Conservation (phyloP, 2,329 filamentous ascomycete genomes). For the Purpureocillium takamizusanense region DNA sequence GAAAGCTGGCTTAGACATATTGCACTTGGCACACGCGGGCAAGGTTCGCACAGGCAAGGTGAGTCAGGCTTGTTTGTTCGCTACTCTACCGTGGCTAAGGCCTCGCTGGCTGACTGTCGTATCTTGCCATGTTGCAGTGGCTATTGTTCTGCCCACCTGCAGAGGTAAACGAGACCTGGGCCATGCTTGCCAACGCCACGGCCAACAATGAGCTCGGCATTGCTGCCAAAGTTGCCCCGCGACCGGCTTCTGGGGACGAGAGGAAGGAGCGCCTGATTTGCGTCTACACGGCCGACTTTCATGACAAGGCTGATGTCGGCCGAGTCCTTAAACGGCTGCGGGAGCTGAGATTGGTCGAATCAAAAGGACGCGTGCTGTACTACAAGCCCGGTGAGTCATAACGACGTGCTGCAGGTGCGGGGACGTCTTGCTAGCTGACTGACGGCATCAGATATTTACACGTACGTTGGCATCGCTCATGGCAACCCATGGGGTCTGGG, state of each 20-base stretch:
- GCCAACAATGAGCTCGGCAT: conserved; percentile 61
- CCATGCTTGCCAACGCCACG: conserved; percentile 55
- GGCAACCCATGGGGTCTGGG: conserved; percentile 55
- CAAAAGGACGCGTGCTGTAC: conserved; percentile 47
- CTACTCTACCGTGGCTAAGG: neutral
- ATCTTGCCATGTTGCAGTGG: conserved; percentile 41
- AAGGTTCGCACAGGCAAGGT: conserved; percentile 60
- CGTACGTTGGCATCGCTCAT: conserved; percentile 52
- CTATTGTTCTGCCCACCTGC: conserved; percentile 55
- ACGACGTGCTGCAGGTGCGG: neutral
- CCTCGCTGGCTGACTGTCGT: neutral
- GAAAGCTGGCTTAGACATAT: conserved; percentile 44
- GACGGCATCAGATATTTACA: conserved; percentile 49
- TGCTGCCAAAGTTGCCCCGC: conserved; percentile 61
- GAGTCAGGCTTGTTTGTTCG: conserved; percentile 1
- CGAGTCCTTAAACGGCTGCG: conserved; percentile 56
- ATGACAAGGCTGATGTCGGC: conserved; percentile 57
- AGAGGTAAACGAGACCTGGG: conserved; percentile 57
- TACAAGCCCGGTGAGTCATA: conserved; percentile 62
- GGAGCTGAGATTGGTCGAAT: conserved; percentile 50
- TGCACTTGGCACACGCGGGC: conserved; percentile 48
- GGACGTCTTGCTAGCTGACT: conserved; percentile 1
- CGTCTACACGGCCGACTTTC: conserved; percentile 70
- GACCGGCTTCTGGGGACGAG: conserved; percentile 28
- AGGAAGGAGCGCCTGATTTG: conserved; percentile 54